Base-by-base conservation (phyloP, 2,329 filamentous ascomycete genomes). In the Pyricularia pennisetigena region DNA sequence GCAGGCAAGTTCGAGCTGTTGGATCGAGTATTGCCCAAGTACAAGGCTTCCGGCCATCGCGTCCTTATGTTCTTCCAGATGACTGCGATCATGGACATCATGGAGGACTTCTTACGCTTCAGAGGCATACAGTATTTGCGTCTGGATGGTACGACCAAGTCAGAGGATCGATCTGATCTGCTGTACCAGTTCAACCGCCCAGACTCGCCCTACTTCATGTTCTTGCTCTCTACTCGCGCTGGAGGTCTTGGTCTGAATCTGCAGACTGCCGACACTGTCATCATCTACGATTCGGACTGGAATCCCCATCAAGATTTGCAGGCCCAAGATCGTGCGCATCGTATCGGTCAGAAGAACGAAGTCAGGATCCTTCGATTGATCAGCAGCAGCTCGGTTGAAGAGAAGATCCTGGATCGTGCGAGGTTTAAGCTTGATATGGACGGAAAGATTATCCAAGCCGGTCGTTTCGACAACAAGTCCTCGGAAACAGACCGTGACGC, bases 21-120 rank as follows among this genome's bases (percentile, higher is more conserved):
- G 29, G 95, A 99, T 77, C 87, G 95, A 67, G 85, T 99, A 70
- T 79, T 99, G 71, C 95, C 95, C 64, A 99, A 99, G 80, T 98
- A 99, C 79, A 87, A 92, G 73, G 89, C 86, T 3, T 94, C 92
- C 1, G 93, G 93, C 20, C 95, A 99, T 86, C 91, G 95, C 79
- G 93, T 98, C 30, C 84, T 99, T 78, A 98, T 99, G 91, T 99
- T 99, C 86, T 99, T 99, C 85, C 95, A 99, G 78, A 99, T 99
- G 95, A 99, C 95, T 4, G 94, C 97, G 70, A 99, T 99, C 77
- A 99, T 99, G 95, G 97, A 99, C 80, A 99, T 99, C 75, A 98
- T 99, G 95, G 95, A 99, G 74, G 95, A 99, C 77, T 99, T 97
- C 78, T 80, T 99, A 71, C 90, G 94, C 3, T 90, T 93, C 75